Conservation (phyloP, 331 rosid genomes). For the Telfairia occidentalis region DNA sequence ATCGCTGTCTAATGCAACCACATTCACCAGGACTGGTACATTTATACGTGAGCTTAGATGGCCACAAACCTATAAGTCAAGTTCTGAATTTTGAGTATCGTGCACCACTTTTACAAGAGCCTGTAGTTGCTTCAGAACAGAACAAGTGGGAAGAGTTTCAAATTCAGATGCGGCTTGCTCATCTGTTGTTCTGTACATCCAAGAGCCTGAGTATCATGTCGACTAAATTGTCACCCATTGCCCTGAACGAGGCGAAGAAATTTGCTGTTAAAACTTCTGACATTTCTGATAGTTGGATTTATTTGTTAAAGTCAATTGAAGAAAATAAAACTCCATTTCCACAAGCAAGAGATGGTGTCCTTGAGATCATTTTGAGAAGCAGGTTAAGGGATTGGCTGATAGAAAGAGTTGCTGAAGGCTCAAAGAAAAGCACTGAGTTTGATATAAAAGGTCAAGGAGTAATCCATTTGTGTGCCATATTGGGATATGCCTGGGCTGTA, state of each 20-base stretch:
- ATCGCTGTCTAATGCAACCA: slow-evolving; percentile 59
- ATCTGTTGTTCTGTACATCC: slow-evolving; percentile 57
- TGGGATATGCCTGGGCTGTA: slow-evolving; percentile 83
- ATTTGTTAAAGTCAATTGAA: slow-evolving; percentile 39
- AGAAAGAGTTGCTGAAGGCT: slow-evolving; percentile 58
- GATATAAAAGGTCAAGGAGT: slow-evolving; percentile 83
- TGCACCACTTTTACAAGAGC: slow-evolving; percentile 34
- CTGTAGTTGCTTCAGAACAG: slow-evolving; percentile 31
- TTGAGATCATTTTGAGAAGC: slow-evolving; percentile 50
- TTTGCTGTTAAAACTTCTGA: slow-evolving; percentile 40
- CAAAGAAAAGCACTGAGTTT: slow-evolving; percentile 44
- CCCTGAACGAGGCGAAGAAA: slow-evolving; percentile 56
- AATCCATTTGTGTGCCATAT: slow-evolving; percentile 77
- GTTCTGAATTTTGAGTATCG: slow-evolving; percentile 70
- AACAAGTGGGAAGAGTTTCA: slow-evolving; percentile 50
- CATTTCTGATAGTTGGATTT: slow-evolving; percentile 49
- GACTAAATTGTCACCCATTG: slow-evolving; percentile 30
- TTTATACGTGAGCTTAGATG: slow-evolving; percentile 66
- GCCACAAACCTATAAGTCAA: slow-evolving; percentile 78
- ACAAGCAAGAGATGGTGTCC: slow-evolving; percentile 52
- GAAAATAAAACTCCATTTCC: slow-evolving; percentile 37
- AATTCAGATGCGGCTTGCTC: slow-evolving; percentile 61
- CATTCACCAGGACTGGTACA: slow-evolving; percentile 49
- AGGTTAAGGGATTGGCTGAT: slow-evolving; percentile 74
- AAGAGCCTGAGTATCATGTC: slow-evolving; percentile 46